phyloP scores from a whole-genome alignment of 345 rosid genomes.

The Ailanthus altissimus region DNA sequence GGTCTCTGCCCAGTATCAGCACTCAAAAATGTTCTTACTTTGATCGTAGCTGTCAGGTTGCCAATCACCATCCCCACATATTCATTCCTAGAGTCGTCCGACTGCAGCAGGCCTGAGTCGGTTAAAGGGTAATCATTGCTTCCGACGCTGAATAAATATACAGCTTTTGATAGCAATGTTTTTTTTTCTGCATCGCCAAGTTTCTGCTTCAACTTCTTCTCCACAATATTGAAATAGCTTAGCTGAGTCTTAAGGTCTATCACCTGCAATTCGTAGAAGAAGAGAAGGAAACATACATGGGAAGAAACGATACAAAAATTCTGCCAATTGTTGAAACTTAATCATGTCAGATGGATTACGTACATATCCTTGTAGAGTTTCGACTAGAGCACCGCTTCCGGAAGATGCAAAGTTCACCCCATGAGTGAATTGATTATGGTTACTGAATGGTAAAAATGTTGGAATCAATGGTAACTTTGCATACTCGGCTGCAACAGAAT shows the following conservation, averaged over 20 bases:
- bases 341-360: not conserved
- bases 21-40: no score
- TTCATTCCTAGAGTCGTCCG: not conserved
- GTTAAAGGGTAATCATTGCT: no score
- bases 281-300: not conserved
- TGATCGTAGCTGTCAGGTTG: no score
- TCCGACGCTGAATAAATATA: no score
- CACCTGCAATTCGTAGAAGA: conserved; percentile 16
- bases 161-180: no score
- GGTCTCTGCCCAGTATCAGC: not conserved
- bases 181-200: no score
- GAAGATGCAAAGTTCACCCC: no score
- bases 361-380: no score
- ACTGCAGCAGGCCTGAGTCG: not conserved
- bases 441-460: no score
- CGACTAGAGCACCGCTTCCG: no score
- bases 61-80: conserved; percentile 22
- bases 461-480: not conserved
- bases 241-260: conserved; percentile 42
- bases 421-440: no score
- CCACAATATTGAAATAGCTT: conserved; percentile 37
- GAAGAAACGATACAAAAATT: not conserved
- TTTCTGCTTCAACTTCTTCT: not conserved
- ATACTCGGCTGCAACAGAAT: conserved; percentile 27
- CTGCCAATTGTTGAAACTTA: not conserved